Evolutionary conservation across 2,329 filamentous ascomycete species (phyloP), one percentile per base, ranked within the genome.

Genomic region (Diaporthe amygdali): DNA sequence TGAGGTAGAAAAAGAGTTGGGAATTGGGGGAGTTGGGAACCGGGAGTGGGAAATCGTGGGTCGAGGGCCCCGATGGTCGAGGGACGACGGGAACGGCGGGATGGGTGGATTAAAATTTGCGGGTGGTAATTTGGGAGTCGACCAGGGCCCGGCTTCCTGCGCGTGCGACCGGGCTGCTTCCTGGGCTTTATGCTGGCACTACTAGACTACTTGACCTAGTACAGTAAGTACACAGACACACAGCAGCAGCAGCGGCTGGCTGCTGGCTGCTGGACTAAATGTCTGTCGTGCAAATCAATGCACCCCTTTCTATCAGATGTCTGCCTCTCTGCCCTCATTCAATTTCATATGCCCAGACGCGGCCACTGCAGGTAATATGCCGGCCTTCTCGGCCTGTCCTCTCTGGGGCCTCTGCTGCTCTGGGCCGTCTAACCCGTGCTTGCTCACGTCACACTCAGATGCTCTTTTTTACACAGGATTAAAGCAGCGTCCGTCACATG

Each of bases 101-200:
- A 63, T 63, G 59, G 56, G 41, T 63, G 59, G 59, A 63, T 63
- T 47, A 34, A 63, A 63, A 47, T 63, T 63, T 63, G 59, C 41
- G 59, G 59, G 59, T 63, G 59, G 59, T 63, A 47, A 63, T 63
- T 63, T 63, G 59, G 32, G 59, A 63, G 41, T 41, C 34, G 59
- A 63, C 59, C 59, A 63, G 41, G 59, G 59, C 41, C 59, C 30
- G 46, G 56, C 27, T 32, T 30, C 56, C 41, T 63, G 17, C 39
- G 39, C 27, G 25, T 32, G 55, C 25, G 25, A 61, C 55, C 41
- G 25, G 55, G 55, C 55, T 30, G 55, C 55, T 46, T 17, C 25
- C 25, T 46, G 46, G 37, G 20, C 17, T 61, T 63, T 59, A 41
- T 59, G 54, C 54, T 39, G 22, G 54, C 34, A 6, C n/a, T n/a